phyloP scores from a whole-genome alignment of 345 rosid species.

The Sisymbrium irio region DNA sequence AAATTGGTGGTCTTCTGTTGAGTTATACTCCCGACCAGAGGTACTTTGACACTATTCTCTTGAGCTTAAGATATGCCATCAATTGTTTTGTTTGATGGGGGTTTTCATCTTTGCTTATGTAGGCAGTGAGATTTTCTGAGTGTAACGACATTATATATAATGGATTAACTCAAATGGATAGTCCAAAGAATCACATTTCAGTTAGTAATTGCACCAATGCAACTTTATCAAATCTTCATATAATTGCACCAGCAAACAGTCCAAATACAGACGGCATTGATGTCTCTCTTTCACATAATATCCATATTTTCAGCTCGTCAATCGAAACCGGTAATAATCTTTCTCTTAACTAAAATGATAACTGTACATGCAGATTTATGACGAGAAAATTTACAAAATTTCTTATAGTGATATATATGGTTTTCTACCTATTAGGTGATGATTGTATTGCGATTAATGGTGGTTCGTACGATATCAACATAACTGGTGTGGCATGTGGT shows the following conservation, averaged over 20 bases:
- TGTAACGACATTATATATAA: slow-evolving; percentile 2
- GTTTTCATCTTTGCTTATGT: neutral
- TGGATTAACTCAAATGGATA: slow-evolving; percentile 22
- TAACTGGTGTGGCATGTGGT: slow-evolving; percentile 48
- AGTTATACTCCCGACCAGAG: neutral
- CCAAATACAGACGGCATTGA: slow-evolving; percentile 34
- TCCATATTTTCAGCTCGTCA: neutral
- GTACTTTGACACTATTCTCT: neutral
- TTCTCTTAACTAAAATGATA: neutral
- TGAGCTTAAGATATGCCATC: neutral
- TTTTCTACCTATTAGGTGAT: slow-evolving; percentile 19
- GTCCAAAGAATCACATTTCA: slow-evolving; percentile 26
- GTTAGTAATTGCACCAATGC: neutral
- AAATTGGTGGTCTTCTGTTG: slow-evolving; percentile 18
- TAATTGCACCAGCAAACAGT: slow-evolving; percentile 20
- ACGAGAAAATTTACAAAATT: neutral
- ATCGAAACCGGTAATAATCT: slow-evolving; percentile 20
- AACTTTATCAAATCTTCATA: slow-evolving; percentile 21
- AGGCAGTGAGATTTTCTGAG: neutral
- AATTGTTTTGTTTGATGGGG: neutral
- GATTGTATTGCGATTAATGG: slow-evolving; percentile 21
- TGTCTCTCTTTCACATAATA: neutral
- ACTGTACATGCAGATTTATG: neutral
- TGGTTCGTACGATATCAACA: slow-evolving; percentile 27
- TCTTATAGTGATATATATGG: no score